Evolutionary conservation across 805 yeast species (phyloP), one percentile per base, ranked within the genome.

Genomic region (Cyberlindnera subsufficiens): DNA sequence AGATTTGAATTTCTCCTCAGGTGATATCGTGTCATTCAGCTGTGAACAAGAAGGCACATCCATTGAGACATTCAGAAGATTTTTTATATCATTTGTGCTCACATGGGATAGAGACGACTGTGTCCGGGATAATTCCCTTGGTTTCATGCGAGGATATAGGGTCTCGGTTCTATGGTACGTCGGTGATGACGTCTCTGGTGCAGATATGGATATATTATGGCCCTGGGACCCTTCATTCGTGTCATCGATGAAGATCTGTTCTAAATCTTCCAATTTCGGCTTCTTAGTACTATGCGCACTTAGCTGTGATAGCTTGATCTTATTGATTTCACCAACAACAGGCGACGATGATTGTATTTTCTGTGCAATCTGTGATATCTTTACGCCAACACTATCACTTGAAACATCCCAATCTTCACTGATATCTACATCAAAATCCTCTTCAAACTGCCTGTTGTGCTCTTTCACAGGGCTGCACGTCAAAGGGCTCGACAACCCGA

Each of bases 111-210:
- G 27, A 22, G 11, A 3, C 8, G 27, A 22, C 3, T 11, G 20
- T 8, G 19, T 16, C 10, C 9, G 30, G 16, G 37, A n/a, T 59
- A 63, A 22, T 25, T 10, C 18, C 32, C 33, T 20, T 19, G 18
- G 37, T 6, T 36, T 37, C 9, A 14, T 20, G 32, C 29, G 33
- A 38, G 41, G 47, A 30, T 47, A 39, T 2, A 51, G 31, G 1
- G 59, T 59, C 38, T 58, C 61, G 3, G 51, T 46, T 32, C 53
- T 44, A 35, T 59, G 63, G 37, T 54, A 56, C 6, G 54, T 32
- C 2, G 63, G 63, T 1, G 63, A 59, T 2, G 62, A 56, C 1
- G 56, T 48, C 42, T 55, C 60, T 20, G 50, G 44, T 1, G 50
- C 60, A 19, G 55, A 49, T 3, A 51, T 51, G 5, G 33, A 18